Evolutionary conservation across 495 filamentous ascomycete species (phyloP), one percentile per base, ranked within the genome.

Genomic region (Tuber brumale): DNA sequence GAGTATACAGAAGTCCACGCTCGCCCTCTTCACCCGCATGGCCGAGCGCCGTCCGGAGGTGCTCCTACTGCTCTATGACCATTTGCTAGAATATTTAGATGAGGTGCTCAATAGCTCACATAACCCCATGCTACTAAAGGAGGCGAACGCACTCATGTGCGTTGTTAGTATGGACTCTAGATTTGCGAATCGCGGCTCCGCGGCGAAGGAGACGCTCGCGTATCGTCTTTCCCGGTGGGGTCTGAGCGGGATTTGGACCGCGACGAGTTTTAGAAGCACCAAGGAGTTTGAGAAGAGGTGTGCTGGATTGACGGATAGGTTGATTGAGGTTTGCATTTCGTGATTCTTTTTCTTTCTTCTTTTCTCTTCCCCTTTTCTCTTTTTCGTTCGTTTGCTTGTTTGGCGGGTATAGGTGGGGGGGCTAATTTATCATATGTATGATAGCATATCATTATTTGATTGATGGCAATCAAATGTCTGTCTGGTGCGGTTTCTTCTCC

Each of bases 261-360:
- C 81, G 19, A 81, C 81, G 18, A 83, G 75, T 39, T 82, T 82
- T 51, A 82, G 80, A 39, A 76, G 73, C 14, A 82, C 81, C 5
- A 80, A 77, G 61, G 79, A 80, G 37, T 72, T 78, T 37, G 79
- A 85, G 74, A 84, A 82, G 74, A 80, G 77, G 72, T 81, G 83
- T 73, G 79, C 77, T 73, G 82, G 74, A 76, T 79, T 80, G 80
- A 83, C 81, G 39, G 81, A 83, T 75, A 77, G 81, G 73, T 75
- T 83, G 57, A 81, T 83, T 48, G 79, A 83, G 73, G 81, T 83
- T 70, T 39, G 70, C 44, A 72, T 51, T 73, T 51, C 72, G n/a
- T 71, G 70, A 71, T 71, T 45, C 12, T 41, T 31, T 21, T 21
- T 23, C 42, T 71, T 16, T 23, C 19, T 31, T 41, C 8, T 8